Evolutionary conservation across 768 basidiomycete genomes (phyloP).

Genomic region (Asterophora lycoperdoides): DNA sequence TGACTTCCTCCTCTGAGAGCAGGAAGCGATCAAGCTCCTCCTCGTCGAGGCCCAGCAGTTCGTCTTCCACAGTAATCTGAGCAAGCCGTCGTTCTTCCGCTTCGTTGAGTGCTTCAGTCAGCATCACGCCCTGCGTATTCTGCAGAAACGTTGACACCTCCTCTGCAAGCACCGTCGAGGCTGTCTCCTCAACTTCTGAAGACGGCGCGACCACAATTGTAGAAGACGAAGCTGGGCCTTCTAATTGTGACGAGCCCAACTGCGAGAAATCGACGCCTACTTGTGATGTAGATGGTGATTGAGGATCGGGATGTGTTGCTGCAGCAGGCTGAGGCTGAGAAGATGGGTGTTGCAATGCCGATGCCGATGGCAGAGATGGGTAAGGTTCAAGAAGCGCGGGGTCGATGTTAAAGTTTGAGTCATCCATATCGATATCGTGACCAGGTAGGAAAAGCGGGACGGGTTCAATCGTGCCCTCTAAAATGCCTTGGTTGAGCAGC

Average conservation of each 20-base stretch:
- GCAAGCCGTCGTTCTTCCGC: conserved; percentile 60
- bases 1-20: conserved; percentile 74
- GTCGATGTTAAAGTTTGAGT: conserved; percentile 48
- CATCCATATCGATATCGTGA: conserved; percentile 39
- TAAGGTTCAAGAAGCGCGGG: conserved; percentile 40
- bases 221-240: conserved; percentile 10
- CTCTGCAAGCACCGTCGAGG: conserved; percentile 58
- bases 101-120: conserved; percentile 61
- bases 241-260: not conserved
- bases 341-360: not conserved
- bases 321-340: not conserved
- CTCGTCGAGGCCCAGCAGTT: conserved; percentile 79
- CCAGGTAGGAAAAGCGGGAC: conserved; percentile 44
- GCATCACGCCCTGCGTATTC: conserved; percentile 54
- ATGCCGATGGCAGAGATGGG: not conserved
- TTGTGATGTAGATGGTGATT: not conserved
- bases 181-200: conserved; percentile 51
- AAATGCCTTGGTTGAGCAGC: conserved; percentile 63
- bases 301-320: not conserved
- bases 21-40: conserved; percentile 83
- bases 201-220: conserved; percentile 25
- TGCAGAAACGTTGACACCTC: conserved; percentile 68
- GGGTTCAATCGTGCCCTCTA: conserved; percentile 47
- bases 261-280: not conserved
- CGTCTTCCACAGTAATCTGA: conserved; percentile 50